These are phyloP conservation scores for Melaleuca quinquenervia DNA, from an alignment of 345 rosid species.

Conservation along the genomic window DNA sequence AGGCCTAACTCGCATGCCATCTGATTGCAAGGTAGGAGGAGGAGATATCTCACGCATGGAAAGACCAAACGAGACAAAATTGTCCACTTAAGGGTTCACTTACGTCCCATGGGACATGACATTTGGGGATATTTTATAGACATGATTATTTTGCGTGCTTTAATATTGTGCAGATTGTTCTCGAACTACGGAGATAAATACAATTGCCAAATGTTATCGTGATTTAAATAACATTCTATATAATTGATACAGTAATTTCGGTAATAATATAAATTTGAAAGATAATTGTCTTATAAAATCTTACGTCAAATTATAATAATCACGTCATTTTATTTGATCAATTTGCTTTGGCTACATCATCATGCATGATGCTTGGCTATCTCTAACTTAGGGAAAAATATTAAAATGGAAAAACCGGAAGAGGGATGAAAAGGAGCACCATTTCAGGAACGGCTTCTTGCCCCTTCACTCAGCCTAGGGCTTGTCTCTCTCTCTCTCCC, in stretches of 20 bases:
- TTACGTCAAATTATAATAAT: too few species aligned
- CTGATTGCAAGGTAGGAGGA: background rate
- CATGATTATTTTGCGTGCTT: background rate
- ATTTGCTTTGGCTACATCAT: background rate
- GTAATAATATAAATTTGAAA: too few species aligned
- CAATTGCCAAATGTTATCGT: too few species aligned
- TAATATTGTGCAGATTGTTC: fast-evolving
- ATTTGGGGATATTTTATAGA: background rate
- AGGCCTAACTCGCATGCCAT: too few species aligned
- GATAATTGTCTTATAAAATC: background rate
- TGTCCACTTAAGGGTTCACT: background rate
- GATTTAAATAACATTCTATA: too few species aligned
- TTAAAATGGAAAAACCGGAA: background rate
- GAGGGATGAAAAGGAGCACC: background rate
- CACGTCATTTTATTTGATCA: background rate
- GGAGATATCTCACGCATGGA: background rate
- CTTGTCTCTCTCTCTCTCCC: background rate
- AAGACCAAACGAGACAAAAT: background rate
- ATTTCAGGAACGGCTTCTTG: background rate
- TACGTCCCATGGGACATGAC: background rate
- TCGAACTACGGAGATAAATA: too few species aligned
- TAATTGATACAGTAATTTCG: too few species aligned
- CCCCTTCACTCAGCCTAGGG: background rate
- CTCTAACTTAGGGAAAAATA: too few species aligned
- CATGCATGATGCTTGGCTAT: background rate